These are phyloP conservation scores for Plasmodiophora brassicae DNA, from an alignment of 208 protist species.

Conservation along the genomic window DNA sequence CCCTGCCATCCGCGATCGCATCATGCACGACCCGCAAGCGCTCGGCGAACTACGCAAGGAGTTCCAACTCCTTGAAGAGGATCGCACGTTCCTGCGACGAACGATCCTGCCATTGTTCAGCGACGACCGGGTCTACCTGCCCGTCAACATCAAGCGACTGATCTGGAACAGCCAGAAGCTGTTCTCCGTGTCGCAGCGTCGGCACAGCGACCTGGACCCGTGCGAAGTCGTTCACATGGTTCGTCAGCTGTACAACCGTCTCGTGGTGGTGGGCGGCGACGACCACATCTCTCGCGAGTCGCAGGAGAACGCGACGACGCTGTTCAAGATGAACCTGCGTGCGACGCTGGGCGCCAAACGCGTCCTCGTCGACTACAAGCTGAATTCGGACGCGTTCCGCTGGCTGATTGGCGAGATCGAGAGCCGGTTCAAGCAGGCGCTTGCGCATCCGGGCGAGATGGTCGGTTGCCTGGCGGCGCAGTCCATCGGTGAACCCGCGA, in stretches of 20 bases:
- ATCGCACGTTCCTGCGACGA: slow-evolving; percentile 39
- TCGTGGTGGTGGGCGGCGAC: slow-evolving; percentile 71
- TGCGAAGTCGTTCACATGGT: slow-evolving; percentile 57
- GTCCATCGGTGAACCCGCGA: slow-evolving; percentile 98
- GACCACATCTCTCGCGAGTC: slow-evolving; percentile 78
- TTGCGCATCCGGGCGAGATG: slow-evolving; percentile 92
- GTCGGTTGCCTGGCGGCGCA: slow-evolving; percentile 97
- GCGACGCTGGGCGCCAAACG: slow-evolving; percentile 81
- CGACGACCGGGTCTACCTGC: slow-evolving; percentile 49
- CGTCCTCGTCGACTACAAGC: slow-evolving; percentile 36
- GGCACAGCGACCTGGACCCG: slow-evolving; percentile 81
- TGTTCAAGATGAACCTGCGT: slow-evolving; percentile 88
- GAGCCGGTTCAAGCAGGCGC: slow-evolving; percentile 79
- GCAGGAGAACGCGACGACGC: slow-evolving; percentile 82
- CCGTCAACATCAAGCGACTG: slow-evolving; percentile 88
- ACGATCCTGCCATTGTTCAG: neutral
- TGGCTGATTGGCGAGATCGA: slow-evolving; percentile 92
- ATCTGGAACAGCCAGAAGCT: slow-evolving; percentile 87
- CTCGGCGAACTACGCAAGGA: slow-evolving; percentile 36
- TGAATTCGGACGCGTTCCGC: slow-evolving; percentile 79
- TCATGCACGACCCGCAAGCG: neutral
- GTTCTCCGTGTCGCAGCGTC: slow-evolving; percentile 74
- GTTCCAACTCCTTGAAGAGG: slow-evolving; percentile 42
- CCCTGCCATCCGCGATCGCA: neutral
- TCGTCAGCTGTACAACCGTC: slow-evolving; percentile 53